phyloP scores from a whole-genome alignment of 257 asterid species.

The Salvia splendens region DNA sequence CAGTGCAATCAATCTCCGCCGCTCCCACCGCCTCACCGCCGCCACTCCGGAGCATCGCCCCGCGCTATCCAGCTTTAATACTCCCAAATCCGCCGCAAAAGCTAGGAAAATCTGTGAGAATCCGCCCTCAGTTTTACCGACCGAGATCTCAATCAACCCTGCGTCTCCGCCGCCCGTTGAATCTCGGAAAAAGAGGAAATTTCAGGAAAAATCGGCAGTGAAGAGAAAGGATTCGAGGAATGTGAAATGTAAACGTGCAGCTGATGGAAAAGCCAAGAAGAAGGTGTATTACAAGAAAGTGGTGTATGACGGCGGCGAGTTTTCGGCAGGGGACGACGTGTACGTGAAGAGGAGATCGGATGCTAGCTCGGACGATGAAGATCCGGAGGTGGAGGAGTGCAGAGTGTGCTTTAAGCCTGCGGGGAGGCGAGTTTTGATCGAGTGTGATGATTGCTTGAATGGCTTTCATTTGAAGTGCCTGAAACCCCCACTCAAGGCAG shows the following conservation, averaged over 20 bases:
- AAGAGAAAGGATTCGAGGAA: constrained; percentile 37
- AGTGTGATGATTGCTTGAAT: constrained; percentile 92
- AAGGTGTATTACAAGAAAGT: constrained; percentile 70
- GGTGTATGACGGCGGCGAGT: constrained; percentile 71
- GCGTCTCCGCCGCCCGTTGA: constrained; percentile 55
- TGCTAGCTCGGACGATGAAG: constrained; percentile 62
- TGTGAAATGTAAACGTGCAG: constrained; percentile 14
- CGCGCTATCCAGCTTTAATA: constrained; percentile 18
- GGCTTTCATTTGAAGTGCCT: constrained; percentile 90
- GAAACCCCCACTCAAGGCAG: constrained; percentile 72
- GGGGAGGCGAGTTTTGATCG: constrained; percentile 70
- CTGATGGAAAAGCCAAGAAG: constrained; percentile 34
- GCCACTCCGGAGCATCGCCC: constrained; percentile 29
- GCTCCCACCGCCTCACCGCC: constrained; percentile 61
- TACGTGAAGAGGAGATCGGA: constrained; percentile 82
- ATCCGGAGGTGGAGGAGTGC: constrained; percentile 84
- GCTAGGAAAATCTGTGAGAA: constrained; percentile 18
- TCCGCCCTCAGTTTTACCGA: constrained; percentile 33
- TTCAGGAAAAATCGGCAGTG: constrained; percentile 29
- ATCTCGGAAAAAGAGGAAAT: constrained; percentile 53
- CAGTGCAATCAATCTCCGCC: constrained; percentile 45
- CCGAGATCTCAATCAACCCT: constrained; percentile 42
- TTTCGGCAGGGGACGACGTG: constrained; percentile 72
- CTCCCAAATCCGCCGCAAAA: constrained; percentile 38
- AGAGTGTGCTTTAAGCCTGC: constrained; percentile 74